These are phyloP conservation scores for Chrysoporthe cubensis DNA, from an alignment of 2,329 filamentous ascomycete genomes.

Conservation along the genomic window DNA sequence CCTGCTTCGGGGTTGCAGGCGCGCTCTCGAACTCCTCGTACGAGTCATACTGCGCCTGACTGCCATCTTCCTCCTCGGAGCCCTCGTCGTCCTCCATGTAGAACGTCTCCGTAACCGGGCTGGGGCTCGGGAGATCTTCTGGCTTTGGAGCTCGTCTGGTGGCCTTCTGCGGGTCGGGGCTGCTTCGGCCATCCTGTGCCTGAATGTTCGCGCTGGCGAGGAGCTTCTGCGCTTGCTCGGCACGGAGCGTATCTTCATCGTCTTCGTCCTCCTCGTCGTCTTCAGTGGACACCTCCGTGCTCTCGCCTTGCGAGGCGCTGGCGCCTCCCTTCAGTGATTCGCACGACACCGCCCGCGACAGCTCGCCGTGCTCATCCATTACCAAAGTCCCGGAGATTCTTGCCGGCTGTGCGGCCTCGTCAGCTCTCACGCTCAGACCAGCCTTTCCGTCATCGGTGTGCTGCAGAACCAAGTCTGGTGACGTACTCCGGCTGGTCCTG, in stretches of 20 bases:
- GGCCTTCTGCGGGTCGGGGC: neutral
- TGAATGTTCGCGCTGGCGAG: conserved; percentile 14
- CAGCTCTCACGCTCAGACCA: neutral
- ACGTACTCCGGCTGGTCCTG: conserved; percentile 17
- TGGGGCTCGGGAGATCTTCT: conserved; percentile 14
- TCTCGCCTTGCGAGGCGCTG: conserved; percentile 12
- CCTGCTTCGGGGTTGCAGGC: conserved; percentile 22
- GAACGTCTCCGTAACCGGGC: conserved; percentile 26
- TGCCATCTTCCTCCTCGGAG: conserved; percentile 21
- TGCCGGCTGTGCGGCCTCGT: neutral
- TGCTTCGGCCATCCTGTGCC: neutral
- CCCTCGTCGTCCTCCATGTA: conserved; percentile 28
- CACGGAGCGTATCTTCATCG: conserved; percentile 24
- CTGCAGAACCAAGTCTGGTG: conserved; percentile 19
- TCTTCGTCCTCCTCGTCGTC: conserved; percentile 18
- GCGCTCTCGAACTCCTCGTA: conserved; percentile 24
- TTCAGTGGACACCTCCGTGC: conserved; percentile 13
- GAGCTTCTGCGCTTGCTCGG: conserved; percentile 23
- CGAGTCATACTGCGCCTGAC: conserved; percentile 23
- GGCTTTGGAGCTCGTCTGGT: neutral
- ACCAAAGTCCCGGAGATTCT: conserved; percentile 13
- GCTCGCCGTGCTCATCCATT: conserved; percentile 16
- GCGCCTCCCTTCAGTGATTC: conserved; percentile 21
- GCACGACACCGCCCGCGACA: conserved; percentile 20
- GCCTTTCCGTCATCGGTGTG: conserved; percentile 10